Evolutionary conservation across 179 eudicot species (phyloP), one percentile per base, ranked within the genome.

Genomic region (Camellia oleifera): DNA sequence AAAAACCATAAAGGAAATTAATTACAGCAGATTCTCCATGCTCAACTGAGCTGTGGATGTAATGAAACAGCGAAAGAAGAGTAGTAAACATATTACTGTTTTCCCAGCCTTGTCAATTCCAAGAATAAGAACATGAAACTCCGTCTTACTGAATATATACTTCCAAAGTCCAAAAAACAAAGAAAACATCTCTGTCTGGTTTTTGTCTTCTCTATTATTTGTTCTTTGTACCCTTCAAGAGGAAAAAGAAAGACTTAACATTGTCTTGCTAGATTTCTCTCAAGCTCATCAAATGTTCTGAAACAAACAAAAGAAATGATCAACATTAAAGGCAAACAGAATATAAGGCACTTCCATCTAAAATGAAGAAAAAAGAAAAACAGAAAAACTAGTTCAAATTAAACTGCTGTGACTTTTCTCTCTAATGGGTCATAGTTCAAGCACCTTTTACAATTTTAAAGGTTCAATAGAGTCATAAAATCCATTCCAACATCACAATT

Each of bases 81-180:
- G 44, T 50, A 18, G 12, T 69, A 64, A 84, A 44, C 3, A 72
- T 9, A 66, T 81, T 91, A 96, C 98, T 72, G 99, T 96, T 88
- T 96, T 96, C 44, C 99, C 99, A 86, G 98, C 96, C 87, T 94
- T 96, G 92, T 94, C 97, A 52, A 94, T 96, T 64, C 99, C 99
- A 45, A 96, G 98, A 86, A 96, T 96, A 54, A 96, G 97, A 77
- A 96, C 94, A 86, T 90, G 98, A 79, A 94, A 91, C 91, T 96
- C 99, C 0, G 94, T 91, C 87, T 96, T 96, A 79, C 96, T 96
- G 83, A 90, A 89, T 84, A 92, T 86, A 81, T 94, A 82, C 82
- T 92, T 90, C 91, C 91, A 96, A 42, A 96, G 90, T 67, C 99
- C 99, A 87, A 91, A 92, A 84, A 94, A 87, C 80, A 96, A 88